These are phyloP conservation scores for Coniochaeta pulveracea DNA, from an alignment of 2,329 filamentous ascomycete genomes.

Conservation along the genomic window DNA sequence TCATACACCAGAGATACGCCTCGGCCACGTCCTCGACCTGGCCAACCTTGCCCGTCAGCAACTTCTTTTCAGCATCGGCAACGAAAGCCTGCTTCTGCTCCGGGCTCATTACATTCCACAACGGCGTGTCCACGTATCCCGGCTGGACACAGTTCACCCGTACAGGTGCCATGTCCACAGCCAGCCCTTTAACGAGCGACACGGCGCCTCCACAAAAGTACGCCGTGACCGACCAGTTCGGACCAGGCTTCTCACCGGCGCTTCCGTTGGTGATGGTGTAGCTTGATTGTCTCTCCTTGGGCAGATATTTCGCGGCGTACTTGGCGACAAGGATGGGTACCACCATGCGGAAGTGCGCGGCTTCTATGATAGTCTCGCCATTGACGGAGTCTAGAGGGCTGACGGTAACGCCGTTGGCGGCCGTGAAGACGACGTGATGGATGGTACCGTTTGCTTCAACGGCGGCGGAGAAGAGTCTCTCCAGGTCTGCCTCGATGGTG, in stretches of 20 bases:
- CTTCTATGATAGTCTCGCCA: slow-evolving; percentile 13
- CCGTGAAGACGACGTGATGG: slow-evolving; percentile 17
- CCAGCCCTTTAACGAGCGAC: slow-evolving; percentile 42
- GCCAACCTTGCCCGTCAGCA: slow-evolving; percentile 12
- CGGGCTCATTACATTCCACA: slow-evolving; percentile 21
- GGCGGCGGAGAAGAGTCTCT: slow-evolving; percentile 16
- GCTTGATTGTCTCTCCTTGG: slow-evolving; percentile 25
- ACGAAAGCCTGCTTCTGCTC: slow-evolving; percentile 12
- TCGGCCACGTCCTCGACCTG: slow-evolving; percentile 16
- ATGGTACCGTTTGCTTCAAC: slow-evolving; percentile 8
- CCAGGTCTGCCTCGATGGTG: slow-evolving; percentile 19
- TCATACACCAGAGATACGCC: slow-evolving; percentile 17
- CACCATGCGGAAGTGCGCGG: slow-evolving; percentile 18
- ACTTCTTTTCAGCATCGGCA: slow-evolving; percentile 7
- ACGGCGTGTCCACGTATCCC: slow-evolving; percentile 37
- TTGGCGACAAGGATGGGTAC: slow-evolving; percentile 23
- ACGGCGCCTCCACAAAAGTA: slow-evolving; percentile 37
- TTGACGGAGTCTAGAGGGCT: slow-evolving; percentile 13
- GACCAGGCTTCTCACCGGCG: slow-evolving; percentile 35
- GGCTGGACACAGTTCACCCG: slow-evolving; percentile 52
- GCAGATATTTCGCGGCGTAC: slow-evolving; percentile 16
- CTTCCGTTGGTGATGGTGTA: slow-evolving; percentile 45
- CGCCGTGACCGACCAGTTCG: slow-evolving; percentile 37
- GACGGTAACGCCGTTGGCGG: slow-evolving; percentile 16
- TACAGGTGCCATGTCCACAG: slow-evolving; percentile 51